Evolutionary conservation across 768 basidiomycete species (phyloP).

Genomic region (Russula abietina): DNA sequence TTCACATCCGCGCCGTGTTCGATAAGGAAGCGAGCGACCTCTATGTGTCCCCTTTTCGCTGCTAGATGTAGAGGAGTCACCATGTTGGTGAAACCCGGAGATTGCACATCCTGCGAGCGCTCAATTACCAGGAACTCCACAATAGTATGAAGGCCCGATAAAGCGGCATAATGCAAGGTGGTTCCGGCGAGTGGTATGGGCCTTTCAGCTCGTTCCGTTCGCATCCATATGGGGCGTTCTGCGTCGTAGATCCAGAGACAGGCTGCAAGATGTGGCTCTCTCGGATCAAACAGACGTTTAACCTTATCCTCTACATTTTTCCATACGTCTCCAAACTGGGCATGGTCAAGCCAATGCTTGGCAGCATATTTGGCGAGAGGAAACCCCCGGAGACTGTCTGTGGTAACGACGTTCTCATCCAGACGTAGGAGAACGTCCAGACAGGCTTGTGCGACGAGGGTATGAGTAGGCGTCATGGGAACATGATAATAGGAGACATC

Average conservation of each 20-base stretch:
- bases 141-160: background rate
- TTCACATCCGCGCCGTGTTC: background rate
- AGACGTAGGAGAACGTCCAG: background rate
- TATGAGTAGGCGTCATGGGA: background rate
- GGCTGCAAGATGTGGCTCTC: background rate
- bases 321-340: background rate
- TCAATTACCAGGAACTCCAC: background rate
- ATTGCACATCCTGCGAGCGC: background rate
- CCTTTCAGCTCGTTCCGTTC: background rate
- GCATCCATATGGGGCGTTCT: background rate
- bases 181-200: background rate
- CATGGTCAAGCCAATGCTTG: background rate
- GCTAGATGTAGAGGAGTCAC: background rate
- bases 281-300: background rate
- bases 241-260: background rate
- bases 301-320: background rate
- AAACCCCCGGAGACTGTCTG: background rate
- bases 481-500: background rate
- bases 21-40: background rate
- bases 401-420: background rate
- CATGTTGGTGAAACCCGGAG: background rate
- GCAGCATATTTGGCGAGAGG: background rate
- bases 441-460: background rate
- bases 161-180: background rate
- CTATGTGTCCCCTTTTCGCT: background rate